Evolutionary conservation across 2,329 filamentous ascomycete genomes (phyloP).

Genomic region (Claviceps purpurea): DNA sequence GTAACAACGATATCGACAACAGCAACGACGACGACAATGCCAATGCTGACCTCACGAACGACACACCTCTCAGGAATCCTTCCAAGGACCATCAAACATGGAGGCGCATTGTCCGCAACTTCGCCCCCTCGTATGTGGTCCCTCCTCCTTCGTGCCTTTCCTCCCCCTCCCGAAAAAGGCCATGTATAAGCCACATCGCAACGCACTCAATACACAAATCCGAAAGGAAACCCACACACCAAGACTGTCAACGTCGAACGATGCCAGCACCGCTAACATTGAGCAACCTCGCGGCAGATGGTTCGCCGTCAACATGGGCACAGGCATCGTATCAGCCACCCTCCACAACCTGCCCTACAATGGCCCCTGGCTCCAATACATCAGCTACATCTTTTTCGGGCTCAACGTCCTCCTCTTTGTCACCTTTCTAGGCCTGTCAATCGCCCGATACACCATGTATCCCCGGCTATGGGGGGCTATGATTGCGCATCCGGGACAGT

Average conservation of each 20-base stretch:
- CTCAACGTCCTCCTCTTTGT: constrained; percentile 47
- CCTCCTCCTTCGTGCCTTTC: too few species aligned
- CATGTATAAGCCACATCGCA: too few species aligned
- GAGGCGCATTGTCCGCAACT: constrained; percentile 35
- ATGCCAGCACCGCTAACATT: background rate
- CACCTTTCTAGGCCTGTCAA: constrained; percentile 37
- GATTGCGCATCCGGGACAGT: constrained; percentile 53
- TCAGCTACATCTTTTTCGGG: constrained; percentile 46
- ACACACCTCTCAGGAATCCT: constrained; percentile 15
- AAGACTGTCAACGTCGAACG: background rate
- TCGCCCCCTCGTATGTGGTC: constrained; percentile 37
- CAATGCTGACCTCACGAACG: background rate
- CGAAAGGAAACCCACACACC: too few species aligned
- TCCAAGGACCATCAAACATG: constrained; percentile 22
- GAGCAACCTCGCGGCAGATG: constrained; percentile 24
- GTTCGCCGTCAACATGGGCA: constrained; percentile 53
- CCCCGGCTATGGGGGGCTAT: constrained; percentile 53
- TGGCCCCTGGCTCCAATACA: constrained; percentile 40
- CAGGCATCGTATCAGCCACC: constrained; percentile 51
- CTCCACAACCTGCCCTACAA: constrained; percentile 50
- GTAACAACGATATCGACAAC: background rate
- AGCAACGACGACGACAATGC: background rate
- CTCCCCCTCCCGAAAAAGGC: too few species aligned
- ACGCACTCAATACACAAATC: too few species aligned
- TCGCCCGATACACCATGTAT: constrained; percentile 50